Conservation (phyloP, 2,329 filamentous ascomycete species). For the Ophiostoma angusticollis region DNA sequence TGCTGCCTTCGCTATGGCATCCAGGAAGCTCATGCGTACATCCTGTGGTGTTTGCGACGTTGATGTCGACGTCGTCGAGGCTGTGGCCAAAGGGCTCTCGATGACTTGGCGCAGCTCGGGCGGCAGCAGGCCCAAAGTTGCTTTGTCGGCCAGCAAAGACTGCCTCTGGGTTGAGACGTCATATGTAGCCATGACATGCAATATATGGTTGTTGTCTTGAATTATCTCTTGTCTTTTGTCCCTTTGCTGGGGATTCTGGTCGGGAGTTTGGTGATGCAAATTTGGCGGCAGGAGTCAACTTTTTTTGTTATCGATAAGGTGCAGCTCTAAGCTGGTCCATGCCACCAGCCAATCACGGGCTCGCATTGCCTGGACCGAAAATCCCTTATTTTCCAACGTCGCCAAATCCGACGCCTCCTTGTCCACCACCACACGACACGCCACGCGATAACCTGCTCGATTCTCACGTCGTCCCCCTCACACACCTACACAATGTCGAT, state of each 20-base stretch:
- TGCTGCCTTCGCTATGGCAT: slow-evolving; percentile 56
- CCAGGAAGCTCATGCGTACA: slow-evolving; percentile 42
- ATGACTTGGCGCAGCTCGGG: slow-evolving; percentile 57
- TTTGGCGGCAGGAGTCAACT: no score
- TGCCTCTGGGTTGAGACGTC: slow-evolving; percentile 41
- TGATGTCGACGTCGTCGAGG: background rate
- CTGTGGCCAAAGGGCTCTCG: slow-evolving; percentile 40
- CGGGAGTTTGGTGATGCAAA: slow-evolving; percentile 5
- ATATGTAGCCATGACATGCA: slow-evolving; percentile 37
- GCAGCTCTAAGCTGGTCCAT: background rate
- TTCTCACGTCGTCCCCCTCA: background rate
- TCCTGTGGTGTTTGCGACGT: background rate
- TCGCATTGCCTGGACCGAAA: slow-evolving; percentile 3
- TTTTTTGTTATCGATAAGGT: slow-evolving; percentile 7
- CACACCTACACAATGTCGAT: slow-evolving; percentile 40
- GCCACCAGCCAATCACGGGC: slow-evolving; percentile 4
- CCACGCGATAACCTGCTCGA: no score
- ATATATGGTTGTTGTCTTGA: background rate
- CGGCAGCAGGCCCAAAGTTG: slow-evolving; percentile 48
- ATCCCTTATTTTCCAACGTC: slow-evolving; percentile 9
- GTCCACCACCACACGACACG: no score
- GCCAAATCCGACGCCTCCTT: background rate
- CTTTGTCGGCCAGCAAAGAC: slow-evolving; percentile 42
- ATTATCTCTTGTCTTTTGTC: slow-evolving; percentile 5
- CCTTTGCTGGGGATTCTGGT: background rate